Evolutionary conservation across 2,329 filamentous ascomycete species (phyloP).

Genomic region (Sporothrix pallida): DNA sequence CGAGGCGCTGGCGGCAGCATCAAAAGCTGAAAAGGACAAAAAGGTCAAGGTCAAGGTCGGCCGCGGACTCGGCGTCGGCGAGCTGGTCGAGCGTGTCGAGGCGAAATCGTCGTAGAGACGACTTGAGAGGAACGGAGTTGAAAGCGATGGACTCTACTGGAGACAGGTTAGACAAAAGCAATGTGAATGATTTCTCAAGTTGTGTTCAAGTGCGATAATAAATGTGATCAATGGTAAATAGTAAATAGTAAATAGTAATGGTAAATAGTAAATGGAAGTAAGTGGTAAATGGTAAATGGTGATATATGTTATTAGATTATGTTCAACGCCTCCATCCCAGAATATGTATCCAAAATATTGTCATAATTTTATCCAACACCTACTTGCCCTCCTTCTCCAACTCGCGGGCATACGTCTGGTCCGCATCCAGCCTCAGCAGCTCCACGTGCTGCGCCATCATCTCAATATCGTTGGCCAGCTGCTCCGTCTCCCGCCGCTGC

Average conservation of each 20-base stretch:
- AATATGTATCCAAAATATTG: no score
- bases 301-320: background rate
- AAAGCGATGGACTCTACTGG: background rate
- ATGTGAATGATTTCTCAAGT: no score
- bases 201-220: no score
- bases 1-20: conserved; percentile 35
- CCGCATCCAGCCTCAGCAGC: conserved; percentile 51
- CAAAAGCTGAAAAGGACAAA: conserved; percentile 52
- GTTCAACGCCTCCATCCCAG: background rate
- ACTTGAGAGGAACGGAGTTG: no score
- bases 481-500: conserved; percentile 39
- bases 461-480: conserved; percentile 49
- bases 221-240: no score
- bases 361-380: background rate
- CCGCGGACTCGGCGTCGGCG: conserved; percentile 76
- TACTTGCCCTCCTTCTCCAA: conserved; percentile 45
- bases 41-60: conserved; percentile 88
- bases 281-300: no score
- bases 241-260: no score
- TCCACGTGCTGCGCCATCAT: conserved; percentile 49
- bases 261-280: no score
- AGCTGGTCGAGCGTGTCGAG: conserved; percentile 75
- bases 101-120: conserved; percentile 48
- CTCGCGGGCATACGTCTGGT: conserved; percentile 55
- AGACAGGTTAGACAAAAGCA: conserved; percentile 21